Evolutionary conservation across 129 eudicot species (phyloP), one percentile per base, ranked within the genome.

Genomic region (Artemisia annua): DNA sequence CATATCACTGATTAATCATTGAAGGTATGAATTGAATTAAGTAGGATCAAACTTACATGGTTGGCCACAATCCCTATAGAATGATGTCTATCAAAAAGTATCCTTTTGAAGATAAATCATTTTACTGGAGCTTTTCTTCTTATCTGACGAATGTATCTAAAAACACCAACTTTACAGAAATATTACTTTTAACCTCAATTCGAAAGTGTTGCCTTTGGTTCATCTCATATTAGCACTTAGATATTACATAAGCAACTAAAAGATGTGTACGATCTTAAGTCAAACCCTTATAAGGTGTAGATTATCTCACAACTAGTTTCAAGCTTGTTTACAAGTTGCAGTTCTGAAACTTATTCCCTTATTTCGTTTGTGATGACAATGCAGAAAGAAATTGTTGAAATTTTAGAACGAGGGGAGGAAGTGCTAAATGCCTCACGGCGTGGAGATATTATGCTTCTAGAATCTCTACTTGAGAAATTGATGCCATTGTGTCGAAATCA

Each of bases 361-460:
- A 4, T 35, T 35, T 35, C 11, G 35, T 22, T 22, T 57, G 20
- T 57, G 30, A 22, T 1, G 22, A 30, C 20, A n/a, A 63, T 35
- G 26, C 64, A 88, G 95, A 79, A 61, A 20, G 88, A 83, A 30
- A 72, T 86, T 13, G 79, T 83, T 5, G 83, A 79, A 68, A 26
- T 71, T 35, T 81, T 88, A 7, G 91, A 85, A 73, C 83, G 84
- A 56, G 95, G 91, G 3, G 83, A 81, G 74, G 78, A 79, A 20
- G 87, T 88, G 61, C 52, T 88, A 10, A 71, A 72, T 3, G 89
- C 96, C 1, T 81, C 96, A 51, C 81, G 91, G 32, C 83, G 79
- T 0, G 91, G 95, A 44, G 82, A 86, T 39, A 71, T 88, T 2
- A 63, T 61, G 8, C 67, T 46, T 0, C 76, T 86, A 0, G 91